These are phyloP conservation scores for Allium sativum DNA, from an alignment of 106 monocot species.

Conservation along the genomic window DNA sequence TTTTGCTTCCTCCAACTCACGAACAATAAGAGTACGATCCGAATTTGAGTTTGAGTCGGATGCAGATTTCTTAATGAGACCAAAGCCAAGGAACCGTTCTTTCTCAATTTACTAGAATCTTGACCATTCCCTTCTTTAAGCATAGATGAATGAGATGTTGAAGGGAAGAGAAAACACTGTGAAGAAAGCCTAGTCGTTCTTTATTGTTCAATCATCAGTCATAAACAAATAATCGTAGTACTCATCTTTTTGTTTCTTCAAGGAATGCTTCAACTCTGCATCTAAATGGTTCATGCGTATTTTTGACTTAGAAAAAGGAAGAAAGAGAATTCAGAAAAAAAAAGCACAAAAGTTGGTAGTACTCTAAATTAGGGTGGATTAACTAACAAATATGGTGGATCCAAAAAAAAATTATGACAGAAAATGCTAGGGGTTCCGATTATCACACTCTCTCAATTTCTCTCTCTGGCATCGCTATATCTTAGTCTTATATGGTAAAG, in stretches of 20 bases:
- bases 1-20: constrained; percentile 4
- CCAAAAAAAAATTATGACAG: too few relatives aligned
- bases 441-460: too few relatives aligned
- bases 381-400: too few relatives aligned
- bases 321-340: too few relatives aligned
- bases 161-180: constrained; percentile 4
- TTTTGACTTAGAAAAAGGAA: too few relatives aligned
- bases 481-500: too few relatives aligned
- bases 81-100: not conserved
- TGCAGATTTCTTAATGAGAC: constrained; percentile 3
- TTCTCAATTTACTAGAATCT: not conserved
- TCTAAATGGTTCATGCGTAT: too few relatives aligned
- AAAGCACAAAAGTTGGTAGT: too few relatives aligned
- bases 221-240: not conserved
- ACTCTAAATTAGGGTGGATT: too few relatives aligned
- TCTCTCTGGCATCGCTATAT: too few relatives aligned
- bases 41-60: not conserved
- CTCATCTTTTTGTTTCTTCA: not conserved
- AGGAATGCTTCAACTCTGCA: not conserved
- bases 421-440: too few relatives aligned
- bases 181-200: constrained; percentile 9
- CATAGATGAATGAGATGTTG: constrained; percentile 5
- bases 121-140: not conserved
- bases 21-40: not conserved
- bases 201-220: not conserved